Evolutionary conservation across 2,329 filamentous ascomycete species (phyloP), one percentile per base, ranked within the genome.

Genomic region (Hymenotorrendiella dingleyae): DNA sequence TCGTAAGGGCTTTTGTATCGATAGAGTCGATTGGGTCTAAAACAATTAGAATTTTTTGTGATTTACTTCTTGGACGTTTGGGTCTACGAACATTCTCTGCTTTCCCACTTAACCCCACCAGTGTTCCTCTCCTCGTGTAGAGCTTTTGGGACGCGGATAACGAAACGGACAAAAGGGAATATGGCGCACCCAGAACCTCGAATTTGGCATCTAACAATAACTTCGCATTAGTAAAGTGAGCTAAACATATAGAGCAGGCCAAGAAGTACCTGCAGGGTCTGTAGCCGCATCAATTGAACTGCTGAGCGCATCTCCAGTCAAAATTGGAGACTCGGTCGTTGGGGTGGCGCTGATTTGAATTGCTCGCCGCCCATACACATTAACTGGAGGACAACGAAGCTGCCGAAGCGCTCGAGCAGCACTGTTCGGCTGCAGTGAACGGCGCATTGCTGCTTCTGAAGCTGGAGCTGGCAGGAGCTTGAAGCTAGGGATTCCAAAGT

Each of bases 141-240:
- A 98, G 80, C 57, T 86, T 84, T 65, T 97, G 91, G 23, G 91
- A 97, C 30, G 93, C 86, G 26, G 93, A 94, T 40, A 98, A 78
- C 6, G 84, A 87, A 52, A 95, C 90, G 17, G 91, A 96, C 55
- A 98, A 82, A 51, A 98, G 80, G 42, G 93, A 97, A 66, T 93
- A 93, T 1, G 91, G 89, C 19, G 86, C 79, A 49, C 93, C 93
- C 52, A 98, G 72, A 36, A 97, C 88, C 66, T 97, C 88, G 65
- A 98, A 98, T 45, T 82, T 82, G 42, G 93, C 93, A 76, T 97
- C 93, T 96, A 34, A 34, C 20, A 8, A 11, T 28, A 9, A 21
- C 1, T 9, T 19, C 9, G 12, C 3, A 28, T 39, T 28, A 39
- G 36, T n/a, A 14, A 28, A 32, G 29, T 30, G 27, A 27, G 8